A percentile compares a stretch with the other conserved stretches of the same genome.
Conservation (phyloP, 164 flowering plant genomes). For the Cinnamomum chago region DNA sequence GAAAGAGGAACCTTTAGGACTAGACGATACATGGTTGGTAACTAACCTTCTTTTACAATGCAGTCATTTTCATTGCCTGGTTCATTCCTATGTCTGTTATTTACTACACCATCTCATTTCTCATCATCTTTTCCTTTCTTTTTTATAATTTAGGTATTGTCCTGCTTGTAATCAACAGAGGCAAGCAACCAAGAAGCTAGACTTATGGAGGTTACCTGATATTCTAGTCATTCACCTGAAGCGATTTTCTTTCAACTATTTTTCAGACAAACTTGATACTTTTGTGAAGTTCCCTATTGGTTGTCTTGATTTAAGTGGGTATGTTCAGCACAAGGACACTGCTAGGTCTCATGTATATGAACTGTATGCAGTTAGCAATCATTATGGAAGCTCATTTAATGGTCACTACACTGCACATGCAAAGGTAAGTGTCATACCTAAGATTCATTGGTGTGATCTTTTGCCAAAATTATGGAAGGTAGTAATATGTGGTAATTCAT, state of each 20-base stretch:
- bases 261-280: conserved; percentile 73
- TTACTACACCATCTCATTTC: too few species aligned
- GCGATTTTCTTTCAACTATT: conserved; percentile 84
- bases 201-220: conserved; percentile 97
- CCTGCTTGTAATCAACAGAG: conserved; percentile 81
- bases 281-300: conserved; percentile 80
- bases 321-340: conserved; percentile 44
- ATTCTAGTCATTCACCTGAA: conserved; percentile 87
- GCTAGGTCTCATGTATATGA: conserved; percentile 44
- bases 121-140: not conserved
- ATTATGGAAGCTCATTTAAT: conserved; percentile 93
- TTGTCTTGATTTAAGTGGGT: conserved; percentile 67
- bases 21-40: conserved; percentile 97
- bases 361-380: conserved; percentile 91
- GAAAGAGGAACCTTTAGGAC: conserved; percentile 97
- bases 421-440: conserved; percentile 6
- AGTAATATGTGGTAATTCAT: too few species aligned
- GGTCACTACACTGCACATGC: conserved; percentile 59
- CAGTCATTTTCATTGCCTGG: too few species aligned
- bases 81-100: too few species aligned
- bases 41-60: not conserved
- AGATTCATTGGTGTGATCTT: too few species aligned
- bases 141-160: conserved; percentile 58
- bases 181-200: conserved; percentile 93
- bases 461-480: too few species aligned